These are phyloP conservation scores for Corchorus olitorius DNA, from an alignment of 345 rosid genomes.

Conservation along the genomic window DNA sequence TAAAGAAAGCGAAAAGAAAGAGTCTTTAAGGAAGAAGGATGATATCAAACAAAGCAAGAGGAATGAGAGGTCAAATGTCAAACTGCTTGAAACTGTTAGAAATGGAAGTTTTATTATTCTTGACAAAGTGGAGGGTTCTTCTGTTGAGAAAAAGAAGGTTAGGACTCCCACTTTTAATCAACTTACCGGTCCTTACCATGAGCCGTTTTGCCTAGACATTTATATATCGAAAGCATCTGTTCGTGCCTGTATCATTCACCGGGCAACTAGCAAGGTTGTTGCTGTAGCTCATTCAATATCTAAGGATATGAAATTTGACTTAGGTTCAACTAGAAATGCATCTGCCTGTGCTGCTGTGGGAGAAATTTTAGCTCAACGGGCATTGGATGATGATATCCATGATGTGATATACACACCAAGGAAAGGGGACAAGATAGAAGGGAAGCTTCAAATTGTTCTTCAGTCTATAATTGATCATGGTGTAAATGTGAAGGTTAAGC, in stretches of 20 bases:
- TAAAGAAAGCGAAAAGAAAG: slow-evolving; percentile 35
- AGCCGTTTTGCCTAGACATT: slow-evolving; percentile 86
- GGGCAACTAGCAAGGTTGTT: slow-evolving; percentile 87
- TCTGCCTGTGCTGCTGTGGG: slow-evolving; percentile 76
- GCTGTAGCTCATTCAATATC: slow-evolving; percentile 89
- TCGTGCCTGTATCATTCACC: slow-evolving; percentile 78
- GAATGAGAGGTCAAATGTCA: slow-evolving; percentile 25
- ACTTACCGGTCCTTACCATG: slow-evolving; percentile 81
- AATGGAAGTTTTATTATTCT: slow-evolving; percentile 17
- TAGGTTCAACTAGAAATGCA: slow-evolving; percentile 69
- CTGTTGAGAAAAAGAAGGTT: slow-evolving; percentile 43
- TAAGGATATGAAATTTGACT: slow-evolving; percentile 80
- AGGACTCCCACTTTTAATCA: slow-evolving; percentile 80
- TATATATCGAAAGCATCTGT: slow-evolving; percentile 80
- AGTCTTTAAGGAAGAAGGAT: slow-evolving; percentile 29
- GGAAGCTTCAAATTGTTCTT: slow-evolving; percentile 82
- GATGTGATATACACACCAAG: slow-evolving; percentile 75
- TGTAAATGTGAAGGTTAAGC: slow-evolving; percentile 75
- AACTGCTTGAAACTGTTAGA: slow-evolving; percentile 17
- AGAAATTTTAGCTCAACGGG: slow-evolving; percentile 71
- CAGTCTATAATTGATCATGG: slow-evolving; percentile 71
- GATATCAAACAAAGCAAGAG: slow-evolving; percentile 34
- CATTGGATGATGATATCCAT: slow-evolving; percentile 76
- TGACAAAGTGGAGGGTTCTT: slow-evolving; percentile 17
- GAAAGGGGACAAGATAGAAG: slow-evolving; percentile 74